Base-by-base conservation (phyloP, 495 filamentous ascomycete genomes). In the Delitschia confertaspora region DNA sequence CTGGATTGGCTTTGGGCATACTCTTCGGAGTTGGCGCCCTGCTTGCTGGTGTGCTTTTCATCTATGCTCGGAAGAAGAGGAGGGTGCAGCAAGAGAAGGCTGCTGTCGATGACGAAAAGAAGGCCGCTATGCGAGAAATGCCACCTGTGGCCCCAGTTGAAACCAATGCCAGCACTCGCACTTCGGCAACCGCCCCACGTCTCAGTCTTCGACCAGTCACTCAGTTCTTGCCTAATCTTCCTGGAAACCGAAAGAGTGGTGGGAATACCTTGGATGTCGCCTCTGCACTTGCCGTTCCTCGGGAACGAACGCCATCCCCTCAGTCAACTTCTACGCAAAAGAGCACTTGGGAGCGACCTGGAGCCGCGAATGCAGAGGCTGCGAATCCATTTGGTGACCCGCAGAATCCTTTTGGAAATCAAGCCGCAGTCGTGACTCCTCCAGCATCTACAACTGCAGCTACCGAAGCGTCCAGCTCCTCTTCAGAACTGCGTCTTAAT, bases 131-230 rank as follows among this genome's bases (percentile, higher is more conserved):
- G 42, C 40, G 47, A n/a, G n/a, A 18, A 43, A 45, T 38, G 54
- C 53, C n/a, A n/a, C n/a, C n/a, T n/a, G n/a, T n/a, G n/a, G n/a
- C n/a, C n/a, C n/a, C n/a, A 18, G 33, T 45, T 57, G 48, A 39
- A 42, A 47, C 59, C 49, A 26, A 51, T 34, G 42, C 52, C 0
- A 59, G 47, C 36, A 53, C 51, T 26, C 69, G 64, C 14, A 69
- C 66, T n/a, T 58, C 63, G 47, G 63, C 72, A 9, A 71, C 69
- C 33, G 79, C 78, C 13, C 83, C 89, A 3, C 77, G 79, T 40
- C 71, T 96, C 31, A 93, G 87, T 53, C 72, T 95, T 36, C 81
- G 86, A 26, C 91, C 88, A 0, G 75, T 93, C 23, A 89, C 87
- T 41, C 79, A 93, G 55, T 93, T 96, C 61, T 71, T 82, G 9